Conservation (phyloP, 345 rosid species). For the Gossypium herbaceum region DNA sequence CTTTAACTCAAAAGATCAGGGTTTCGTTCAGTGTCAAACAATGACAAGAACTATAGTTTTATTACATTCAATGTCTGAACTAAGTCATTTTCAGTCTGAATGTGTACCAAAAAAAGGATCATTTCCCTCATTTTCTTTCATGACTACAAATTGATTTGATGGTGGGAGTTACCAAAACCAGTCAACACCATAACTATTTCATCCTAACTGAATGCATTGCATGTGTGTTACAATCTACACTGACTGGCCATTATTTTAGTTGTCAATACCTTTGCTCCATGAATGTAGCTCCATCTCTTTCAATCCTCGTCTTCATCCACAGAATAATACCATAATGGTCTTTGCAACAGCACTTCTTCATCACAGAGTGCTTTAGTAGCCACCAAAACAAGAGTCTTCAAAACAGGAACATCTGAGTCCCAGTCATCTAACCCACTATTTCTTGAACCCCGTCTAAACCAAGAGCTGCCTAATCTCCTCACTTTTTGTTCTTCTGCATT, state of each 20-base stretch:
- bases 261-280: slow-evolving; percentile 29
- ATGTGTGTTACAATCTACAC: neutral
- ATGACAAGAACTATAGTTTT: neutral
- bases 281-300: slow-evolving; percentile 32
- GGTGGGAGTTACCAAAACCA: neutral
- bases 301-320: slow-evolving; percentile 78
- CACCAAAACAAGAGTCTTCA: slow-evolving; percentile 73
- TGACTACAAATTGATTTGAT: neutral
- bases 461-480: slow-evolving; percentile 64
- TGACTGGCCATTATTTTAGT: neutral
- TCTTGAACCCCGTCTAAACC: slow-evolving; percentile 42
- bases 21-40: too few species aligned
- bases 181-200: neutral
- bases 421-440: slow-evolving; percentile 20
- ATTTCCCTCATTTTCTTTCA: neutral
- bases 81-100: neutral
- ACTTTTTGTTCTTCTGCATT: slow-evolving; percentile 49
- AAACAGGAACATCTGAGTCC: slow-evolving; percentile 17
- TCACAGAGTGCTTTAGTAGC: slow-evolving; percentile 63
- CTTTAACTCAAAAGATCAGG: too few species aligned
- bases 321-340: slow-evolving; percentile 66
- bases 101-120: neutral
- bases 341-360: slow-evolving; percentile 67
- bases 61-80: neutral
- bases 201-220: neutral